These are phyloP conservation scores for Limonomyces culmigenus DNA, from an alignment of 1,284 basidiomycete genomes.

Conservation along the genomic window DNA sequence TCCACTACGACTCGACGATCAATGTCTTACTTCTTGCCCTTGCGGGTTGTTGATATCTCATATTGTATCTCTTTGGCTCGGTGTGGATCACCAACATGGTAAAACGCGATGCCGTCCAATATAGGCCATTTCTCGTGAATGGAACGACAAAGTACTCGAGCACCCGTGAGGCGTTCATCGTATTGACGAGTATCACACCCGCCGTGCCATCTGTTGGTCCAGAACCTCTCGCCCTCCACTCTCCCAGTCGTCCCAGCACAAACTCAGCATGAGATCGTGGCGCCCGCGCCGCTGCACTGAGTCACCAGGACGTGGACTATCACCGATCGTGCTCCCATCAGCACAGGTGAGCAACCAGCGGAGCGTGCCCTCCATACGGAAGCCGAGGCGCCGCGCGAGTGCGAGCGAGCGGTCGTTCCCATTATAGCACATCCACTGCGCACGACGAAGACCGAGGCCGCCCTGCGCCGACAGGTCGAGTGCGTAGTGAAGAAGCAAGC, in stretches of 20 bases:
- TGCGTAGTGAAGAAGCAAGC: constrained; percentile 15
- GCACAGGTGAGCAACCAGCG: background rate
- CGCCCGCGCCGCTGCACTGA: background rate
- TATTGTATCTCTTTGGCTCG: too few relatives aligned
- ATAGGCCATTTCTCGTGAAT: too few relatives aligned
- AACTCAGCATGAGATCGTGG: background rate
- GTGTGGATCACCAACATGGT: too few relatives aligned
- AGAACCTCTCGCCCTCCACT: too few relatives aligned
- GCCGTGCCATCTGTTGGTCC: too few relatives aligned
- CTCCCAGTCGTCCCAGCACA: background rate
- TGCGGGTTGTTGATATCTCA: too few relatives aligned
- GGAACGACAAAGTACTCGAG: too few relatives aligned
- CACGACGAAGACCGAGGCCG: constrained; percentile 17
- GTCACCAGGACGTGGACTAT: background rate
- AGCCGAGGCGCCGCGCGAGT: background rate
- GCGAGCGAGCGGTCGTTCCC: background rate
- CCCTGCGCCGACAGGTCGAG: constrained; percentile 11
- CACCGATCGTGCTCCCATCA: background rate
- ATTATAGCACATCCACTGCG: constrained; percentile 8
- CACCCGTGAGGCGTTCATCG: too few relatives aligned
- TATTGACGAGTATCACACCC: too few relatives aligned
- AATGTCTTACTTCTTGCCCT: too few relatives aligned
- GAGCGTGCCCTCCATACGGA: background rate
- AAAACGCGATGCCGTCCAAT: too few relatives aligned
- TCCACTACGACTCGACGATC: too few relatives aligned